These are phyloP conservation scores for Flaveria linearis DNA, from an alignment of 129 eudicot species.

Conservation along the genomic window DNA sequence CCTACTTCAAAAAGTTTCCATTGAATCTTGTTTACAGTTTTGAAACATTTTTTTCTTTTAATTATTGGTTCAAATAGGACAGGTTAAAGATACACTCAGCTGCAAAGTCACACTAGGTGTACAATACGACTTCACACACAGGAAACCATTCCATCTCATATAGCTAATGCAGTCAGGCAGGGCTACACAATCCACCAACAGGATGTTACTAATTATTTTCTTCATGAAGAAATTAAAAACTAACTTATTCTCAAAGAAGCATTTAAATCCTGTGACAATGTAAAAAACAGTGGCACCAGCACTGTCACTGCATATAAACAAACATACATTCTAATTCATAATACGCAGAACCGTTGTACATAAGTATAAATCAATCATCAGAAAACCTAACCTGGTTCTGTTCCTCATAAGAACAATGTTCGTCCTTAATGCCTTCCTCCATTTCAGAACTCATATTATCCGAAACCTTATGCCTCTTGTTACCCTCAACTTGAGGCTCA, in stretches of 20 bases:
- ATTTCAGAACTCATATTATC: not conserved
- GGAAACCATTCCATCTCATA: not conserved
- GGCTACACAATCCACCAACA: not conserved
- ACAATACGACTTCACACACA: too few relatives aligned
- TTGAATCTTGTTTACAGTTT: not conserved
- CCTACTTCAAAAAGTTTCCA: not conserved
- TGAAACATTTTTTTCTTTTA: not conserved
- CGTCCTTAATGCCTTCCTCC: too few relatives aligned
- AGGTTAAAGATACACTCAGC: not conserved
- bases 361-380: not conserved
- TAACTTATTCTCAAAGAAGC: not conserved
- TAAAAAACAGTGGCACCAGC: not conserved
- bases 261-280: not conserved
- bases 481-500: slow-evolving; percentile 5
- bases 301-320: not conserved
- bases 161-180: not conserved
- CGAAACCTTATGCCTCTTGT: slow-evolving; percentile 2
- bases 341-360: too few relatives aligned
- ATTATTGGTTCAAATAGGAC: too few relatives aligned
- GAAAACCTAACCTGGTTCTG: not conserved
- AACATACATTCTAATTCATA: not conserved
- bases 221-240: not conserved
- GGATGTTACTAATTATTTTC: not conserved
- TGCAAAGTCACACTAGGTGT: not conserved
- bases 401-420: too few relatives aligned